These are phyloP conservation scores for Penicillium sp. DNA, from an alignment of 2,329 filamentous ascomycete genomes.

Conservation along the genomic window DNA sequence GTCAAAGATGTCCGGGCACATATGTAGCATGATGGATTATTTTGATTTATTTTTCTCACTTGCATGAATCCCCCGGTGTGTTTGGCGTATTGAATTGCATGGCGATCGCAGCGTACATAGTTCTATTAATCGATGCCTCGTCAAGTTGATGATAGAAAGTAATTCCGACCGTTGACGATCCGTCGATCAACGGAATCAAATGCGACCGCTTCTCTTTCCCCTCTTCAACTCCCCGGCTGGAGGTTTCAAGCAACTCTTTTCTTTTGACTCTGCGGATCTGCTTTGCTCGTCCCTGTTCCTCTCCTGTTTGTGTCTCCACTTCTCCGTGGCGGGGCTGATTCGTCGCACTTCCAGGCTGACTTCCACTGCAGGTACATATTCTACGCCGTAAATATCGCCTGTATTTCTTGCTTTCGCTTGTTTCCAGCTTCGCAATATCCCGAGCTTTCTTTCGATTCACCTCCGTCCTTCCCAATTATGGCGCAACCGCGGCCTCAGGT, in stretches of 20 bases:
- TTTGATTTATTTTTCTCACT: constrained; percentile 2
- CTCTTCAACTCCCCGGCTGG: neutral
- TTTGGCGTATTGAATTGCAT: too few species aligned
- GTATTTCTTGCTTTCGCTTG: neutral
- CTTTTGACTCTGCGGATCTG: too few species aligned
- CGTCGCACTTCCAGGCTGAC: constrained; percentile 13
- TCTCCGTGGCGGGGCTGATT: constrained; percentile 11
- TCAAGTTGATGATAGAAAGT: too few species aligned
- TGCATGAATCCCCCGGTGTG: too few species aligned
- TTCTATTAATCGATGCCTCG: too few species aligned
- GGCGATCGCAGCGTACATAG: too few species aligned
- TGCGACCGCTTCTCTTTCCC: neutral
- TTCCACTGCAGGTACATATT: constrained; percentile 12
- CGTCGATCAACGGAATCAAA: constrained; percentile 12
- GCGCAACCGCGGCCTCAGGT: constrained; percentile 55
- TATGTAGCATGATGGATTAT: constrained; percentile 26
- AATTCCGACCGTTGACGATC: constrained; percentile 13
- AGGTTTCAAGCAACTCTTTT: too few species aligned
- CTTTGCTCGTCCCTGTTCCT: too few species aligned
- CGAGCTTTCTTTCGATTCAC: neutral
- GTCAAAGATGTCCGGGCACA: constrained; percentile 57
- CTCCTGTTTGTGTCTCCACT: neutral
- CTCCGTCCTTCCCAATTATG: constrained; percentile 18
- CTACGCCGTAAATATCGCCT: neutral
- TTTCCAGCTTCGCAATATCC: neutral